Evolutionary conservation across 1,284 basidiomycete species (phyloP), one percentile per base, ranked within the genome.

Genomic region (Chalciporus piperatoides): DNA sequence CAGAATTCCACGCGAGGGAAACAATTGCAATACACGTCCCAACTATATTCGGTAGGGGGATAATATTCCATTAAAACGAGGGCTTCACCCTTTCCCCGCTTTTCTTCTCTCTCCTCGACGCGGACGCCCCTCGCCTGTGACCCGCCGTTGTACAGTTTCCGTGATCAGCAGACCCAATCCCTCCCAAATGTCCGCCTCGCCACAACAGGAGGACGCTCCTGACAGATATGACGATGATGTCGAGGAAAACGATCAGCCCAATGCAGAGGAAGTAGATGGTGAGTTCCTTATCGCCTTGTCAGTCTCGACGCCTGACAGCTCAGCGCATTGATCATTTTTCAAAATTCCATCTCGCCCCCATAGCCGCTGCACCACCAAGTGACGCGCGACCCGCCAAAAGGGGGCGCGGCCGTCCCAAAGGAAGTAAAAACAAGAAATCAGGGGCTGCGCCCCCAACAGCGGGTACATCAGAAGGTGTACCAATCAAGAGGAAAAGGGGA

Each of bases 341-440:
- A 42, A 19, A 51, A 53, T 54, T 59, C 59, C 50, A 60, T n/a
- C 35, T 51, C 17, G 4, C 49, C 46, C 49, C 40, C 24, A 40
- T 35, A 62, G 63, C 52, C 39, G 44, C 49, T 47, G 37, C 63
- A 49, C 38, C 62, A 41, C 46, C 60, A 46, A 66, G 52, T 51
- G 66, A 64, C 39, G 49, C 74, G 67, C 60, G 63, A 44, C 61
- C 71, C 52, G 47, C 64, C 55, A 90, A 89, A 71, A 82, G 87
- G 60, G 80, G 84, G 61, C 79, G 87, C 43, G 87, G 87, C 46
- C 80, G 87, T 56, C 88, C 87, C 53, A 88, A 84, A 68, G 87
- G 87, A 62, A 86, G 83, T 68, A 90, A 84, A 72, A 90, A 90
- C 70, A 90, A 89, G 78, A 86, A 84, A 64, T 65, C 73, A 49